Evolutionary conservation across 495 filamentous ascomycete species (phyloP).

Genomic region (Hypoxylon perforatum): DNA sequence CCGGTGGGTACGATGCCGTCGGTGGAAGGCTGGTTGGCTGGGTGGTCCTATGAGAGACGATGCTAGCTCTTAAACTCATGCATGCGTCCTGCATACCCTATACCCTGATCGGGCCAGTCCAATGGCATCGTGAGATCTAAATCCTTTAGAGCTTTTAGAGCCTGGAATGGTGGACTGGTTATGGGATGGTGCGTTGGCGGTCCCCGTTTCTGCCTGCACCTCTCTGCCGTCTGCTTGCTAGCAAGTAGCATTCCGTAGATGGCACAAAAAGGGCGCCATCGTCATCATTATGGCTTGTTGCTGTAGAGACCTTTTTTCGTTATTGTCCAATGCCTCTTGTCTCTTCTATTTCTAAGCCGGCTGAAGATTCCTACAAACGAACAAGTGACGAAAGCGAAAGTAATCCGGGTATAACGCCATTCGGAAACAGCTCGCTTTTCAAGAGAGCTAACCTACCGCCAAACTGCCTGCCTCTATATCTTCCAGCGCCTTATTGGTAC

Average conservation of each 20-base stretch:
- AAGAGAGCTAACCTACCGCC: neutral
- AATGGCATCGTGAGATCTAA: conserved; percentile 22
- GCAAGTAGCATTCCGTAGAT: conserved; percentile 31
- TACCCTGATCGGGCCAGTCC: conserved; percentile 19
- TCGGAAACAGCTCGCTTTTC: conserved; percentile 15
- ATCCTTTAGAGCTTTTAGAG: conserved; percentile 24
- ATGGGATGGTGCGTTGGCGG: conserved; percentile 40
- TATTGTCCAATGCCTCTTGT: conserved; percentile 10
- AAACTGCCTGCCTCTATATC: conserved; percentile 11
- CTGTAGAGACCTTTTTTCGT: conserved; percentile 11
- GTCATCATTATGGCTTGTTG: conserved; percentile 29
- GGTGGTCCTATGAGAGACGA: conserved; percentile 25
- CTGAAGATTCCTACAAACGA: conserved; percentile 11
- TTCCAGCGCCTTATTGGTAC: conserved; percentile 39
- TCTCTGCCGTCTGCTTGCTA: conserved; percentile 28
- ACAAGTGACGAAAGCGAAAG: conserved; percentile 16
- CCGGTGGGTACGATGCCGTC: conserved; percentile 13
- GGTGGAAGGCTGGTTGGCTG: neutral
- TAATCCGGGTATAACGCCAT: conserved; percentile 23
- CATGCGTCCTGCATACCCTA: conserved; percentile 36
- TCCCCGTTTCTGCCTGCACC: conserved; percentile 29
- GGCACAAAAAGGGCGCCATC: conserved; percentile 29
- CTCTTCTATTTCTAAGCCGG: conserved; percentile 26
- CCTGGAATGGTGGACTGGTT: conserved; percentile 9
- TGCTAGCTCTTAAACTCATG: conserved; percentile 23